Evolutionary conservation across 352 stramenopile genomes (phyloP).

Genomic region (Phytophthora sp.): DNA sequence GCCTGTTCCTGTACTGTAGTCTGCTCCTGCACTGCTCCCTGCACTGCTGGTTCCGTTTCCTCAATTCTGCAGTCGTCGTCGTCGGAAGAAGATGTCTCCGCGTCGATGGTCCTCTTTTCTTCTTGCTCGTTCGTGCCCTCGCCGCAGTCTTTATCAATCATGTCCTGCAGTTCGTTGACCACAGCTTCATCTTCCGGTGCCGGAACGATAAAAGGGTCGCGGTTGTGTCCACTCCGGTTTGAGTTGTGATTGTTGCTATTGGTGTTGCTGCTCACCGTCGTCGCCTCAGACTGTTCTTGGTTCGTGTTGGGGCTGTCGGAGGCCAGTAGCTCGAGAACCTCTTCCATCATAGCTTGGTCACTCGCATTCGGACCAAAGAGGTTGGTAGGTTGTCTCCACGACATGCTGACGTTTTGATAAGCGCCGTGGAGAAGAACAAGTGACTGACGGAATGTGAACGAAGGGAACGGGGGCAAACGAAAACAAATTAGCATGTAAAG

Average conservation of each 20-base stretch:
- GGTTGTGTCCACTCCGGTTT: neutral
- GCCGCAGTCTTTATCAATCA: no score
- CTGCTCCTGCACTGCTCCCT: neutral
- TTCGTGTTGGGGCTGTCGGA: slow-evolving; percentile 2
- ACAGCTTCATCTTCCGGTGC: slow-evolving; percentile 1
- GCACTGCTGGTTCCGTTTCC: neutral
- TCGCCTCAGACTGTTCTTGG: neutral
- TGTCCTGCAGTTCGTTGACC: no score
- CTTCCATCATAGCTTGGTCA: slow-evolving; percentile 36
- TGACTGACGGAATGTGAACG: slow-evolving; percentile 3
- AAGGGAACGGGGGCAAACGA: no score
- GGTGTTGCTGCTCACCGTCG: neutral
- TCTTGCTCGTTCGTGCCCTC: no score
- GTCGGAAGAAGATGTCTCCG: neutral
- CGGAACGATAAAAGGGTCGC: neutral
- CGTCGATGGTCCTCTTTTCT: no score
- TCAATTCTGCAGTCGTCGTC: slow-evolving; percentile 2
- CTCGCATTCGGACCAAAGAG: slow-evolving; percentile 13
- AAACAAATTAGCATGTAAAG: neutral
- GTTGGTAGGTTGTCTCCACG: slow-evolving; percentile 17
- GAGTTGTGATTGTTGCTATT: neutral
- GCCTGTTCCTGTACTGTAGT: neutral
- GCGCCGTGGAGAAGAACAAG: neutral
- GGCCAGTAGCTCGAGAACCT: slow-evolving; percentile 34
- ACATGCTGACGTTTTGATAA: slow-evolving; percentile 7